These are phyloP conservation scores for Pseudocercospora macadamiae DNA, from an alignment of 2,329 filamentous ascomycete genomes.

Conservation along the genomic window DNA sequence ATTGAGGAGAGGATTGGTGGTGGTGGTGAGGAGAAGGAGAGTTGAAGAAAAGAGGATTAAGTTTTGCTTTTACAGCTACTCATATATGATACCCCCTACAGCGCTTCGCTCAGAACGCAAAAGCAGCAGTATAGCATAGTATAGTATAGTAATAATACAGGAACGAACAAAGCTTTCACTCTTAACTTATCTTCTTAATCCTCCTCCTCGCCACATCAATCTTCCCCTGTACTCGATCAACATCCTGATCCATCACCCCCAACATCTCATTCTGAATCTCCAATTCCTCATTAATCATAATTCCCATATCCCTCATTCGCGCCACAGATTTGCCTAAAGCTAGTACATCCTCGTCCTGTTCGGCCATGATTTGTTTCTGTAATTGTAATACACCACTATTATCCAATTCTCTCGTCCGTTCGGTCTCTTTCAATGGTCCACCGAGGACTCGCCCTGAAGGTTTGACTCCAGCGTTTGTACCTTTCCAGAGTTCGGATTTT, in stretches of 20 bases:
- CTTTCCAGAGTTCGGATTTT: conserved; percentile 40
- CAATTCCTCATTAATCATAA: conserved; percentile 75
- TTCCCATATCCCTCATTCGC: conserved; percentile 75
- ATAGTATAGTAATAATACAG: background rate
- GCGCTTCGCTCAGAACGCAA: background rate
- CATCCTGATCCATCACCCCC: conserved; percentile 66
- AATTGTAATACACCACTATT: conserved; percentile 74
- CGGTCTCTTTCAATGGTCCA: conserved; percentile 70
- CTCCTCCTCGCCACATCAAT: conserved; percentile 74
- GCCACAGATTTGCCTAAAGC: conserved; percentile 69
- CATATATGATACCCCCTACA: background rate
- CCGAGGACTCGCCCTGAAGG: conserved; percentile 68
- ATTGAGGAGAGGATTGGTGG: conserved; percentile 12
- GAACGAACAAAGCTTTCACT: no score
- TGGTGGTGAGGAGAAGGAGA: background rate
- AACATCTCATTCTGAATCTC: conserved; percentile 72
- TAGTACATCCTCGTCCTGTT: conserved; percentile 75
- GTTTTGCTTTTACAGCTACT: no score
- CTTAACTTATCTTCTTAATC: conserved; percentile 63
- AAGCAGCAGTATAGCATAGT: no score
- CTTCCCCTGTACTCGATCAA: conserved; percentile 68
- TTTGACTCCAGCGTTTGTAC: conserved; percentile 33
- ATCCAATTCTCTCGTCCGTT: conserved; percentile 74
- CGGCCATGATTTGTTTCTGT: conserved; percentile 72
- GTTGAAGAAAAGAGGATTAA: background rate